Conservation (phyloP, 2,329 filamentous ascomycete species). For the Curvularia spicifera region DNA sequence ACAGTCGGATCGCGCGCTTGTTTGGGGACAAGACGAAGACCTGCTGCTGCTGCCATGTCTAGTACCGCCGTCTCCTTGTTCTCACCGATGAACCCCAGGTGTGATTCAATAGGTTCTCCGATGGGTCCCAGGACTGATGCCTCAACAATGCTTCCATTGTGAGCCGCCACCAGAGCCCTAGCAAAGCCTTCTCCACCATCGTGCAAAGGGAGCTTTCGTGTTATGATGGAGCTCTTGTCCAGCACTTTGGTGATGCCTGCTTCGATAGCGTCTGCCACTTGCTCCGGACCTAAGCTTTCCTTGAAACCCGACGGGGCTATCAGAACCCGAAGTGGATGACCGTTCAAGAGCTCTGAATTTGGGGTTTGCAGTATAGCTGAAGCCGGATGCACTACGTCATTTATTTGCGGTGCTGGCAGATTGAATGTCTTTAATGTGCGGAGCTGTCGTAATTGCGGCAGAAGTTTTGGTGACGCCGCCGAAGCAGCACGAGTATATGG, state of each 20-base stretch:
- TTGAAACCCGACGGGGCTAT: constrained; percentile 63
- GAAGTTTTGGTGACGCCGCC: constrained; percentile 10
- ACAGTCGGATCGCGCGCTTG: constrained; percentile 54
- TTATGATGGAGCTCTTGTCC: constrained; percentile 45
- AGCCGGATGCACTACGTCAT: constrained; percentile 25
- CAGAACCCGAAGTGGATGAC: constrained; percentile 48
- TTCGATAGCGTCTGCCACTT: constrained; percentile 60
- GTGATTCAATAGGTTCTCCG: constrained; percentile 51
- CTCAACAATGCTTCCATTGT: constrained; percentile 50
- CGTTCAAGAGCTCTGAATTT: constrained; percentile 29
- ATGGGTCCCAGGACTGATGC: constrained; percentile 56
- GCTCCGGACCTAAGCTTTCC: constrained; percentile 58
- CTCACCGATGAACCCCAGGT: constrained; percentile 55
- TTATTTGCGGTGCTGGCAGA: constrained; percentile 25
- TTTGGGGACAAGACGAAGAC: constrained; percentile 57
- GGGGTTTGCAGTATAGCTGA: constrained; percentile 28
- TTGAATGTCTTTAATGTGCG: constrained; percentile 33
- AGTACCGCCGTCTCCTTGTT: constrained; percentile 54
- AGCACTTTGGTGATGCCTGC: constrained; percentile 55
- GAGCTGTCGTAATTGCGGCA: constrained; percentile 26
- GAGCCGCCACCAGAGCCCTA: constrained; percentile 54
- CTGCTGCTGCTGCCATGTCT: constrained; percentile 62
- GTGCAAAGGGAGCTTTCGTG: constrained; percentile 59
- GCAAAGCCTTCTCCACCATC: constrained; percentile 63
- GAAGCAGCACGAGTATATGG: constrained; percentile 6